Conservation (phyloP, 2,329 filamentous ascomycete species). For the Clarireedia sp. region DNA sequence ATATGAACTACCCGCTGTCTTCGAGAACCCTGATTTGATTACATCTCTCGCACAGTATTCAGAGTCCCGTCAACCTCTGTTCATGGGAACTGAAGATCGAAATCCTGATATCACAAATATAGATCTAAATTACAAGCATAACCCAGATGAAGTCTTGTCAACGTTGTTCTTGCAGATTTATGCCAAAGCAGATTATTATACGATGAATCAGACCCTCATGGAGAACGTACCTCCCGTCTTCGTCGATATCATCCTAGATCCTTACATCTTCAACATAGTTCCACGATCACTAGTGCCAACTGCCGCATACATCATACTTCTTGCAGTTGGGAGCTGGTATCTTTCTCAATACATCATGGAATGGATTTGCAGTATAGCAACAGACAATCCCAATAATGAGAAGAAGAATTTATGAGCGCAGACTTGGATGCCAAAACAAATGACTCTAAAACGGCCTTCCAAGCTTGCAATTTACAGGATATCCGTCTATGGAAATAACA, state of each 20-base stretch:
- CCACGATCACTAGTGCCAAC: slow-evolving; percentile 71
- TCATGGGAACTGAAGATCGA: slow-evolving; percentile 12
- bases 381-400: neutral
- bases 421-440: neutral
- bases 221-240: slow-evolving; percentile 60
- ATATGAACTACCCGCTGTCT: slow-evolving; percentile 52
- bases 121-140: slow-evolving; percentile 5
- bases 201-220: slow-evolving; percentile 69
- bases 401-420: slow-evolving; percentile 17
- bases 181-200: slow-evolving; percentile 79
- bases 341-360: slow-evolving; percentile 22
- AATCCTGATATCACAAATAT: slow-evolving; percentile 10
- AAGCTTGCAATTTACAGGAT: slow-evolving; percentile 7
- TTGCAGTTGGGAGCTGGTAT: slow-evolving; percentile 40
- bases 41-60: slow-evolving; percentile 58
- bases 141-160: slow-evolving; percentile 17
- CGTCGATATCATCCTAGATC: slow-evolving; percentile 79
- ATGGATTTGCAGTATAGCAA: slow-evolving; percentile 17
- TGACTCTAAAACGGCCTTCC: neutral
- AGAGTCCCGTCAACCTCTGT: slow-evolving; percentile 36
- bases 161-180: slow-evolving; percentile 52
- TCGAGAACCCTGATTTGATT: slow-evolving; percentile 54
- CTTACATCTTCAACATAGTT: slow-evolving; percentile 70
- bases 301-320: slow-evolving; percentile 54
- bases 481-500: neutral